Conservation (phyloP, 148 eudicot species). For the Hydrangea macrophylla region DNA sequence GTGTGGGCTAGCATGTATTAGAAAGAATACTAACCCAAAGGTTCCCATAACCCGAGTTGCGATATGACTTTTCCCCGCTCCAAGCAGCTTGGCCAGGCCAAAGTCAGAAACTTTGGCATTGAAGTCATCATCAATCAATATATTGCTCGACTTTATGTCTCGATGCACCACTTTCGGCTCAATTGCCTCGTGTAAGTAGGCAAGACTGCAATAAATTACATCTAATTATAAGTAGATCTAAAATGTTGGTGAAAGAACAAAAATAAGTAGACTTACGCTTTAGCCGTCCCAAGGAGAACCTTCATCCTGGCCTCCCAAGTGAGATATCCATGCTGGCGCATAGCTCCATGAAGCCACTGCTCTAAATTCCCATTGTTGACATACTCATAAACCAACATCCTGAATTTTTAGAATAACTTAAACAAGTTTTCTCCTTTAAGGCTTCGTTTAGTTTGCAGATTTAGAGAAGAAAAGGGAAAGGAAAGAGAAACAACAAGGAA, state of each 20-base stretch:
- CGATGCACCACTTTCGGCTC: constrained; percentile 47
- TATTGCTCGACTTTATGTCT: constrained; percentile 44
- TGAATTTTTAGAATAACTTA: constrained; percentile 7
- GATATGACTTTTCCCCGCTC: constrained; percentile 38
- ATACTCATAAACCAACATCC: constrained; percentile 44
- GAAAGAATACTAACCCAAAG: constrained; percentile 32
- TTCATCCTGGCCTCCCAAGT: constrained; percentile 48
- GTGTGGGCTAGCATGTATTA: background rate
- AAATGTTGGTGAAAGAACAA: background rate
- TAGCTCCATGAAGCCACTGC: constrained; percentile 51
- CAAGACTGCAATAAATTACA: constrained; percentile 32
- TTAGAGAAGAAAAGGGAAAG: too few species aligned
- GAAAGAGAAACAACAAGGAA: too few species aligned
- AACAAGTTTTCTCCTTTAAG: background rate
- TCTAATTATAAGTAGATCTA: background rate
- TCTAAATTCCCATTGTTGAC: constrained; percentile 43
- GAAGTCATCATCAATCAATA: constrained; percentile 41
- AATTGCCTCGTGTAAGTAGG: constrained; percentile 41
- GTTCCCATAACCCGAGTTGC: constrained; percentile 48
- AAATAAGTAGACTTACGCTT: constrained; percentile 30
- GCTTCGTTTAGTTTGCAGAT: too few species aligned
- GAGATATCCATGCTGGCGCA: constrained; percentile 40
- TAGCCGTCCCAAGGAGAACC: constrained; percentile 45
- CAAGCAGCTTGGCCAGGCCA: constrained; percentile 44
- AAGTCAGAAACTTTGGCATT: constrained; percentile 45